phyloP scores from a whole-genome alignment of 805 yeast genomes.

The Spathaspora boniae region DNA sequence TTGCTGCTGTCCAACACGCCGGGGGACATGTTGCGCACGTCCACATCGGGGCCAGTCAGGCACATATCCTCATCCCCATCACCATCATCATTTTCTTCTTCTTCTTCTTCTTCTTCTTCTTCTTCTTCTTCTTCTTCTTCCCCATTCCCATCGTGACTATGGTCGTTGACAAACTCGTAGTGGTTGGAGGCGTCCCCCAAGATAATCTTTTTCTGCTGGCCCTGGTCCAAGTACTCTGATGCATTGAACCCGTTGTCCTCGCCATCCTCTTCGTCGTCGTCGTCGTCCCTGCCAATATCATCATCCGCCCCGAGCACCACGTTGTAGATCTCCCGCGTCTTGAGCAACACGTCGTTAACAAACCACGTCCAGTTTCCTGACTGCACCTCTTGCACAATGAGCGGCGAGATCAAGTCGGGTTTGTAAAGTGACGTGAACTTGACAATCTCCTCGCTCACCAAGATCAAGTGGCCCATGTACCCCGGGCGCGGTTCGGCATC shows the following conservation, averaged over 20 bases:
- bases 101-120: slow-evolving; percentile 16
- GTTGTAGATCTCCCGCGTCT: slow-evolving; percentile 54
- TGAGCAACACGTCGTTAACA: slow-evolving; percentile 45
- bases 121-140: slow-evolving; percentile 20
- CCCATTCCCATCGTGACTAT: slow-evolving; percentile 11
- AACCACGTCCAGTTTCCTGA: slow-evolving; percentile 53
- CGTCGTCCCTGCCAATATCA: slow-evolving; percentile 21
- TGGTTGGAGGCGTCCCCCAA: slow-evolving; percentile 36
- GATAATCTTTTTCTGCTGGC: slow-evolving; percentile 27
- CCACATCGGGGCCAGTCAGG: slow-evolving; percentile 17
- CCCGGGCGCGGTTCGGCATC: slow-evolving; percentile 65
- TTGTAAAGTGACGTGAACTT: slow-evolving; percentile 69
- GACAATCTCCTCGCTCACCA: slow-evolving; percentile 93
- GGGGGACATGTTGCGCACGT: slow-evolving; percentile 30
- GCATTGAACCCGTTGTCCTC: slow-evolving; percentile 25
- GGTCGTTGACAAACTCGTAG: slow-evolving; percentile 26
- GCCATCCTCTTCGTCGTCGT: slow-evolving; percentile 9
- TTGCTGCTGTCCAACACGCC: slow-evolving; percentile 15
- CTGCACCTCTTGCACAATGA: slow-evolving; percentile 45
- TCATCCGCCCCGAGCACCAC: slow-evolving; percentile 52
- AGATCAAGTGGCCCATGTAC: slow-evolving; percentile 93
- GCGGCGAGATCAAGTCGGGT: slow-evolving; percentile 55
- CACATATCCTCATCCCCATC: slow-evolving; percentile 16
- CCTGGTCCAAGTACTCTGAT: slow-evolving; percentile 35
- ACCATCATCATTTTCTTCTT: slow-evolving; percentile 16